Base-by-base conservation (phyloP, 2,329 filamentous ascomycete species). In the Alternaria angustiovoidea region DNA sequence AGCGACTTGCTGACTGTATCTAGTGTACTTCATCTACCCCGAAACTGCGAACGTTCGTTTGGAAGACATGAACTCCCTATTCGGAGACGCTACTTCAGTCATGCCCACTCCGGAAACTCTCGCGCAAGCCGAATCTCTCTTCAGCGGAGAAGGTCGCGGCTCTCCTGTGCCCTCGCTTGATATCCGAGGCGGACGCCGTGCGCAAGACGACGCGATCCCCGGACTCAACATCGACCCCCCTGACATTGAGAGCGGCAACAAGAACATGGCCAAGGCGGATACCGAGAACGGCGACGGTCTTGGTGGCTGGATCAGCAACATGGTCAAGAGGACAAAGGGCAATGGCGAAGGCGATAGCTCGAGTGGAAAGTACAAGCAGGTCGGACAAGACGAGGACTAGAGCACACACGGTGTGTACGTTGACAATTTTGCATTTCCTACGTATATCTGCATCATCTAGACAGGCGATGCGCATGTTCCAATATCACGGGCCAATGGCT, bases 1-100 rank as follows among this genome's bases (percentile, higher is more conserved):
- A 43, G 49, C 32, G 8, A 22, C 42, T 66, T 59, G 46, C 75
- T 79, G 51, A 79, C 48, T 22, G 20, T 5, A 9, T 4, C 26
- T 65, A 97, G 95, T 99, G 7, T 99, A 94, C 81, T 98, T 98
- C 80, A 87, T 97, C 68, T 99, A 98, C 78, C 95, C 95, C 30
- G 95, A 99, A 80, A 99, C 95, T 0, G 95, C 94, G 68, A 96
- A 96, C 71, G 89, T 99, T 59, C 90, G 94, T 58, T 85, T 99
- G 51, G 95, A 99, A 80, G 95, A 99, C 69, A 99, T 99, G 95
- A 92, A 96, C 76, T 86, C 88, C 3, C 82, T 99, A 16, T 99
- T 99, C 74, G 95, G 95, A 66, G 95, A 99, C 78, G 92, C 94
- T 36, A 95, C 92, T 26, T 94, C 92, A 2, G 87, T 90, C 11